Evolutionary conservation across 768 basidiomycete species (phyloP).

Genomic region (Boletus tomentosulus): DNA sequence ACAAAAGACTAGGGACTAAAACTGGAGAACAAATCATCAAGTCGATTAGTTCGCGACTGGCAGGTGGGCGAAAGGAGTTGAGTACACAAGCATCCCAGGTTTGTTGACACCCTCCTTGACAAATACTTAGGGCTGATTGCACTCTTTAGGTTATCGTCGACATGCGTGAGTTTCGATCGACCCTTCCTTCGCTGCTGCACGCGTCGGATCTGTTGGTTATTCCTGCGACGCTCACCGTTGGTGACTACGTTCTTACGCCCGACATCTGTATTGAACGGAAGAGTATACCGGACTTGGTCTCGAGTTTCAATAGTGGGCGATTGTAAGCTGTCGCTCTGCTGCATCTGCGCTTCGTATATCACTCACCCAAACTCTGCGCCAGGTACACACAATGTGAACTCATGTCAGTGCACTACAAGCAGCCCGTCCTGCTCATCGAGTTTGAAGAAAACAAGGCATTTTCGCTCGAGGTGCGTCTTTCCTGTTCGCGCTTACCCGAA

Average conservation of each 20-base stretch:
- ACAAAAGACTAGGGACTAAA: constrained; percentile 38
- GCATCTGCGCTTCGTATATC: not conserved
- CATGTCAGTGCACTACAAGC: constrained; percentile 95
- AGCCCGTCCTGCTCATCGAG: constrained; percentile 89
- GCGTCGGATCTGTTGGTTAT: constrained; percentile 74
- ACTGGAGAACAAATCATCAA: constrained; percentile 61
- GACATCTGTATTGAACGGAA: constrained; percentile 97
- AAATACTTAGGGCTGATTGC: not conserved
- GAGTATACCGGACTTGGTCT: constrained; percentile 87
- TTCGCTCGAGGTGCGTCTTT: constrained; percentile 68
- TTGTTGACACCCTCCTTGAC: not conserved
- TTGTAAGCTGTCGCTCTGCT: constrained; percentile 57
- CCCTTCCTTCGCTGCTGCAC: constrained; percentile 85
- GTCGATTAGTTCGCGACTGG: constrained; percentile 80
- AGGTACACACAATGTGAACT: constrained; percentile 97
- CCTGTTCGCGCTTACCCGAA: not conserved
- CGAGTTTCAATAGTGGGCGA: constrained; percentile 90
- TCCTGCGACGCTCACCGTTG: constrained; percentile 91
- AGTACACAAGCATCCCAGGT: constrained; percentile 65
- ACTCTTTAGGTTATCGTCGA: constrained; percentile 84
- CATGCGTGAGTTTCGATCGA: constrained; percentile 93
- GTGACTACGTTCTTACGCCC: constrained; percentile 93
- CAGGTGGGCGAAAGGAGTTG: constrained; percentile 74
- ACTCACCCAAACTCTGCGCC: constrained; percentile 2
- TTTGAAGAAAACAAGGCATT: constrained; percentile 98